Evolutionary conservation across 1,284 basidiomycete species (phyloP).

Genomic region (Cryptococcus sp.): DNA sequence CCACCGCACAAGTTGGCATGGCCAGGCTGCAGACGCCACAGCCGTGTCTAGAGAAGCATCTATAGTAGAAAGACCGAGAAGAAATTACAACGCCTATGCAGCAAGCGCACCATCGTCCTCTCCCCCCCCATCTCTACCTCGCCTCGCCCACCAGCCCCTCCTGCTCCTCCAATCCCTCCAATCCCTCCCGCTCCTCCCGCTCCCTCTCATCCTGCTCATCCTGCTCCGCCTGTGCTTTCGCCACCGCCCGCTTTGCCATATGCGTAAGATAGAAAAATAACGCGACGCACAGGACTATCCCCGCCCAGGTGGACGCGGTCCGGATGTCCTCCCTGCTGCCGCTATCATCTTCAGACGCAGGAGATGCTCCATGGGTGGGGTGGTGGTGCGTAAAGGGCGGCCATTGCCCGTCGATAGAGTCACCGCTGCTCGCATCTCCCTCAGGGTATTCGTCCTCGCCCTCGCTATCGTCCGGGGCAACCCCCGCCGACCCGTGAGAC

Average conservation of each 20-base stretch:
- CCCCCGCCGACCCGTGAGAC: not conserved
- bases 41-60: too few relatives aligned
- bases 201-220: conserved; percentile 14
- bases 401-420: conserved; percentile 5
- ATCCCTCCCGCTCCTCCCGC: conserved; percentile 5
- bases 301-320: conserved; percentile 39
- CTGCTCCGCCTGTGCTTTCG: conserved; percentile 35
- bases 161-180: not conserved
- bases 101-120: not conserved
- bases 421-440: not conserved
- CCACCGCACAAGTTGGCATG: too few relatives aligned
- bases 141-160: not conserved
- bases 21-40: too few relatives aligned
- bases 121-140: not conserved
- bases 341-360: conserved; percentile 8
- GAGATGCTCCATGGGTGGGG: not conserved
- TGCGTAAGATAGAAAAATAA: conserved; percentile 54
- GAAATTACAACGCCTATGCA: not conserved
- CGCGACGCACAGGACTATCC: conserved; percentile 48
- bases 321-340: conserved; percentile 28
- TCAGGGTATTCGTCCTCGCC: not conserved
- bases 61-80: too few relatives aligned
- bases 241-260: conserved; percentile 50
- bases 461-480: not conserved
- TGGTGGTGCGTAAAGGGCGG: conserved; percentile 4